These are phyloP conservation scores for Flaveria ramosissima DNA, from an alignment of 129 eudicot genomes.

Conservation along the genomic window DNA sequence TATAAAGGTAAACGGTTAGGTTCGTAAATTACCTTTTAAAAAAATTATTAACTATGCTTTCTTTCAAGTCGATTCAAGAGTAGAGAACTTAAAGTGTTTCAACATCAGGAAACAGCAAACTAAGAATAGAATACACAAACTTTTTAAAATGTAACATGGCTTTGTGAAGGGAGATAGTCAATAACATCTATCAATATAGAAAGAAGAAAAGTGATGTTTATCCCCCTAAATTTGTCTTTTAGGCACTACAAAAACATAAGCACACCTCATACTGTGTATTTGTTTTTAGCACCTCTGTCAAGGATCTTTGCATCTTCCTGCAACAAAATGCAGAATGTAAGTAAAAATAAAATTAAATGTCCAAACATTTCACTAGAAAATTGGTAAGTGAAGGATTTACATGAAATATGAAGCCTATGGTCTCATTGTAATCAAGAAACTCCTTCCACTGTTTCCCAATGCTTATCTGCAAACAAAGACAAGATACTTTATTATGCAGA, in stretches of 20 bases:
- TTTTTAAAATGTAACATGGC: neutral
- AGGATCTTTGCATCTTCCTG: slow-evolving; percentile 73
- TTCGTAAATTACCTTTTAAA: no score
- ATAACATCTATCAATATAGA: slow-evolving; percentile 22
- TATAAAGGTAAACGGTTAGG: no score
- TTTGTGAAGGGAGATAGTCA: neutral
- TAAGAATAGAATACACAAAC: neutral
- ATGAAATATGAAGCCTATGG: slow-evolving; percentile 75
- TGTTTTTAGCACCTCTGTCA: slow-evolving; percentile 64
- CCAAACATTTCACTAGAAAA: neutral
- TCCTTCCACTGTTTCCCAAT: slow-evolving; percentile 90
- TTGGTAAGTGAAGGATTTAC: slow-evolving; percentile 31
- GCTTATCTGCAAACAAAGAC: slow-evolving; percentile 53
- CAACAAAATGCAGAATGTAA: slow-evolving; percentile 16
- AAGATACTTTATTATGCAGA: slow-evolving; percentile 12
- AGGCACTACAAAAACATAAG: slow-evolving; percentile 26
- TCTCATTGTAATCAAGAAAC: slow-evolving; percentile 61
- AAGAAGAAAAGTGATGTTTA: neutral
- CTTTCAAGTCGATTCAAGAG: no score
- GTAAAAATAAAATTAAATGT: neutral
- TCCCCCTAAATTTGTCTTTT: neutral
- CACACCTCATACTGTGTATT: slow-evolving; percentile 53
- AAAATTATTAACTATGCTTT: no score
- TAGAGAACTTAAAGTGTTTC: no score
- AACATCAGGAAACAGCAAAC: neutral